Conservation (phyloP, 176 grass and related monocot genomes). For the Areca catechu region DNA sequence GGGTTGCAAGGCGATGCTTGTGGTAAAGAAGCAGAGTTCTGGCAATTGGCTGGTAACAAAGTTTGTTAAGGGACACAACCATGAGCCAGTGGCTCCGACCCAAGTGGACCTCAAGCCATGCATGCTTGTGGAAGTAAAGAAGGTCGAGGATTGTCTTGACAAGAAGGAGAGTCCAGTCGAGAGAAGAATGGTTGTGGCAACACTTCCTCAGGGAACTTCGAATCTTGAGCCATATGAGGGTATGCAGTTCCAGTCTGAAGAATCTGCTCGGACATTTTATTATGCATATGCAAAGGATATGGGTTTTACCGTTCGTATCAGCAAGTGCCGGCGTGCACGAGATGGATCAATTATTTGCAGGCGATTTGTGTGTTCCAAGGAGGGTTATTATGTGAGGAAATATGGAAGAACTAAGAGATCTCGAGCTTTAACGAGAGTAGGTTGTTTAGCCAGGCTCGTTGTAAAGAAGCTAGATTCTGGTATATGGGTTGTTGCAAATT, state of each 20-base stretch:
- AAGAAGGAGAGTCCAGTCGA: too few relatives aligned
- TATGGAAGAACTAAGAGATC: constrained; percentile 50
- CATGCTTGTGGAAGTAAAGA: too few relatives aligned
- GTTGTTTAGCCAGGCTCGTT: constrained; percentile 78
- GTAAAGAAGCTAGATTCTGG: constrained; percentile 63
- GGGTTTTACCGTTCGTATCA: constrained; percentile 78
- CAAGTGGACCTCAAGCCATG: constrained; percentile 24
- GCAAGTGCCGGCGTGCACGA: constrained; percentile 67
- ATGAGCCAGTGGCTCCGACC: constrained; percentile 43
- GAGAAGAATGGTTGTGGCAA: too few relatives aligned
- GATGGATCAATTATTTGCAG: constrained; percentile 91
- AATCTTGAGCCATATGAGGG: constrained; percentile 55
- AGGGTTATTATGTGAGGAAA: constrained; percentile 61
- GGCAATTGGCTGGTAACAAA: constrained; percentile 49
- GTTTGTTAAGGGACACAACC: constrained; percentile 53
- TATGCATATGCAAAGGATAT: constrained; percentile 57
- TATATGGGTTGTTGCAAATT: constrained; percentile 86
- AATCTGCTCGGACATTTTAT: constrained; percentile 69
- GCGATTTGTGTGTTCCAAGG: constrained; percentile 83
- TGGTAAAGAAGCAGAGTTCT: constrained; percentile 40
- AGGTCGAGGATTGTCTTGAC: too few relatives aligned
- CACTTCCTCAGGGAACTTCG: constrained; percentile 10
- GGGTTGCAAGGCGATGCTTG: constrained; percentile 70
- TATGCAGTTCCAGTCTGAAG: constrained; percentile 91
- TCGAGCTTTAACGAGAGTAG: constrained; percentile 60